Percentiles rank a stretch among this genome's conserved stretches.
These are phyloP conservation scores for Mycena polygramma DNA, from an alignment of 768 basidiomycete species.

Conservation along the genomic window DNA sequence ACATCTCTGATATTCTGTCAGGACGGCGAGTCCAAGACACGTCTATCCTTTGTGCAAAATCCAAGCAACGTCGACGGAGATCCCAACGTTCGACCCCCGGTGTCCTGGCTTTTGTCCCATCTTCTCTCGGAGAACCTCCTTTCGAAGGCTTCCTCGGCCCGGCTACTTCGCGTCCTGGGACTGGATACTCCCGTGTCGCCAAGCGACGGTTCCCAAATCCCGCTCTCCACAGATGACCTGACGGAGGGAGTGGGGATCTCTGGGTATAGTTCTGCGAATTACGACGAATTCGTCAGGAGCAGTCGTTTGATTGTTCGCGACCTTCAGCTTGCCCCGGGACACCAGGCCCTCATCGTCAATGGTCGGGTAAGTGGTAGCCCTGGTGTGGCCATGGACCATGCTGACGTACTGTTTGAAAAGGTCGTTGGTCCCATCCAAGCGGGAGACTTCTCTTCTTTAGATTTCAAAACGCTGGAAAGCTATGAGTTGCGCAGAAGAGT, in stretches of 20 bases:
- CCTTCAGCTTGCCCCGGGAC: too few species aligned
- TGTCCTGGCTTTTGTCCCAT: constrained; percentile 47
- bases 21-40: constrained; percentile 61
- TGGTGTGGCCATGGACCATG: neutral
- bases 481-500: constrained; percentile 84
- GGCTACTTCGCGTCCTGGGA: too few species aligned
- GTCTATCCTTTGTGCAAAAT: constrained; percentile 86
- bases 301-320: too few species aligned
- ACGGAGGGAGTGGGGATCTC: constrained; percentile 40
- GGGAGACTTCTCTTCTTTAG: constrained; percentile 74
- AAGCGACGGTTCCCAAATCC: constrained; percentile 51
- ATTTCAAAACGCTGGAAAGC: constrained; percentile 76
- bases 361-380: constrained; percentile 74
- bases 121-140: too few species aligned
- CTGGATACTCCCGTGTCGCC: neutral
- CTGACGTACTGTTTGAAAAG: constrained; percentile 53
- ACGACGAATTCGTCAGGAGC: too few species aligned
- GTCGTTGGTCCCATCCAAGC: constrained; percentile 79
- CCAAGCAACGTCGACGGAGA: constrained; percentile 52
- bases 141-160: too few species aligned
- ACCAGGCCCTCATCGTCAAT: constrained; percentile 75
- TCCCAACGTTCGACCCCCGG: constrained; percentile 34
- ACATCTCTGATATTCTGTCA: constrained; percentile 39
- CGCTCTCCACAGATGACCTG: constrained; percentile 50
- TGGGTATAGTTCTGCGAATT: constrained; percentile 47